phyloP scores from a whole-genome alignment of 345 rosid species.

The Cardamine chenopodiifolia region DNA sequence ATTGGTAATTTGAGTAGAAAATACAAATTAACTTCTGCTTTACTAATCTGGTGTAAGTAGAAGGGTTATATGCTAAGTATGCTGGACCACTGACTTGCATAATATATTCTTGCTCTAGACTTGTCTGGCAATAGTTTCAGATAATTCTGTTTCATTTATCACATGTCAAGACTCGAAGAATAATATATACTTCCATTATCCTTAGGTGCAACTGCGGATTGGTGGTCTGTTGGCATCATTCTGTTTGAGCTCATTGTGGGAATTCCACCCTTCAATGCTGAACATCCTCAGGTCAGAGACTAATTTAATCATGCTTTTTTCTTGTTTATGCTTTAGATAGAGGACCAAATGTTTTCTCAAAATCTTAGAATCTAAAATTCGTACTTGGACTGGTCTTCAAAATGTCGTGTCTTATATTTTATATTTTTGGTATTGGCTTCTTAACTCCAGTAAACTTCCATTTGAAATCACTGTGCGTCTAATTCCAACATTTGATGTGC shows the following conservation, averaged over 20 bases:
- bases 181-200: slow-evolving; percentile 25
- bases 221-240: slow-evolving; percentile 99
- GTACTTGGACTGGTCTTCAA: background rate
- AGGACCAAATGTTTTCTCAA: slow-evolving; percentile 13
- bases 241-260: slow-evolving; percentile 93
- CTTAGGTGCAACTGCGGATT: slow-evolving; percentile 93
- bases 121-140: background rate
- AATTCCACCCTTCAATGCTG: slow-evolving; percentile 98
- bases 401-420: background rate
- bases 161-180: slow-evolving; percentile 2
- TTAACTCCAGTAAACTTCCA: background rate
- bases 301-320: slow-evolving; percentile 12
- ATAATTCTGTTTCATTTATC: slow-evolving; percentile 21
- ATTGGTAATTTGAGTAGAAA: slow-evolving; percentile 14
- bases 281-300: slow-evolving; percentile 48
- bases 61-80: slow-evolving; percentile 3
- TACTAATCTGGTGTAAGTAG: slow-evolving; percentile 14
- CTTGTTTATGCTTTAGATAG: slow-evolving; percentile 18
- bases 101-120: background rate
- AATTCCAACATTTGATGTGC: slow-evolving; percentile 17
- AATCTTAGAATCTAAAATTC: slow-evolving; percentile 7
- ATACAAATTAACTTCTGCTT: background rate
- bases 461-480: slow-evolving; percentile 14
- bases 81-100: slow-evolving; percentile 5
- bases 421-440: background rate